These are phyloP conservation scores for Podila epigama DNA, from an alignment of 192 early-diverging fungal genomes.

Conservation along the genomic window DNA sequence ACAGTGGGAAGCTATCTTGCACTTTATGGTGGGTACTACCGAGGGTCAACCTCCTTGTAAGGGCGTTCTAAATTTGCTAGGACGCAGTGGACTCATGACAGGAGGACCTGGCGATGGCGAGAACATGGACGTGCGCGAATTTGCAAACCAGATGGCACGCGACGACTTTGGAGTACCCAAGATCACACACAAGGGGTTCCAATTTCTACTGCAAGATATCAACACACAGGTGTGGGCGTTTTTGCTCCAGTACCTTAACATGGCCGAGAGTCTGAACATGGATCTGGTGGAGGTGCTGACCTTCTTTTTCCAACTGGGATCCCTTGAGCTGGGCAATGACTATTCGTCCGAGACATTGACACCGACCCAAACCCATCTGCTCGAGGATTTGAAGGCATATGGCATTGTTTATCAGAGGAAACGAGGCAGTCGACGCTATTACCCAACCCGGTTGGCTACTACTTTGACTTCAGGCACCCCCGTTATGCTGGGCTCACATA, in stretches of 20 bases:
- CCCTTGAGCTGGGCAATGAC: conserved; percentile 86
- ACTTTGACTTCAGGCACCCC: conserved; percentile 85
- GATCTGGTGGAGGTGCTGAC: conserved; percentile 94
- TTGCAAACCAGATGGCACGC: conserved; percentile 24
- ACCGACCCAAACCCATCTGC: conserved; percentile 80
- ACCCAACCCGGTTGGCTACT: conserved; percentile 92
- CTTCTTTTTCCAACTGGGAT: conserved; percentile 93
- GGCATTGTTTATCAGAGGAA: conserved; percentile 92
- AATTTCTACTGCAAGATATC: conserved; percentile 93
- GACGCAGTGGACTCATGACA: conserved; percentile 81
- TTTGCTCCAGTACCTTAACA: conserved; percentile 89
- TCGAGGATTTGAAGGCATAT: conserved; percentile 88
- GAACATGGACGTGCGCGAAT: conserved; percentile 30
- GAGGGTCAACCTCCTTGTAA: conserved; percentile 67
- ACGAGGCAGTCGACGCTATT: conserved; percentile 70
- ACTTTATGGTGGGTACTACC: conserved; percentile 91
- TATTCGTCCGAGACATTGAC: conserved; percentile 91
- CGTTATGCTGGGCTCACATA: conserved; percentile 50
- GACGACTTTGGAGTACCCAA: conserved; percentile 54
- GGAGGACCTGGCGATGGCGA: conserved; percentile 18
- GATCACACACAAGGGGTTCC: conserved; percentile 97
- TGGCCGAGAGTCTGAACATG: conserved; percentile 81
- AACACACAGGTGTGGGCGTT: conserved; percentile 97
- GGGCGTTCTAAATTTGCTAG: conserved; percentile 76
- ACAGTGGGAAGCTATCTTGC: conserved; percentile 92